Percentiles rank a stretch among this genome's conserved stretches.
Evolutionary conservation across 192 early-diverging fungal genomes (phyloP).

Genomic region (Coemansia sp.): DNA sequence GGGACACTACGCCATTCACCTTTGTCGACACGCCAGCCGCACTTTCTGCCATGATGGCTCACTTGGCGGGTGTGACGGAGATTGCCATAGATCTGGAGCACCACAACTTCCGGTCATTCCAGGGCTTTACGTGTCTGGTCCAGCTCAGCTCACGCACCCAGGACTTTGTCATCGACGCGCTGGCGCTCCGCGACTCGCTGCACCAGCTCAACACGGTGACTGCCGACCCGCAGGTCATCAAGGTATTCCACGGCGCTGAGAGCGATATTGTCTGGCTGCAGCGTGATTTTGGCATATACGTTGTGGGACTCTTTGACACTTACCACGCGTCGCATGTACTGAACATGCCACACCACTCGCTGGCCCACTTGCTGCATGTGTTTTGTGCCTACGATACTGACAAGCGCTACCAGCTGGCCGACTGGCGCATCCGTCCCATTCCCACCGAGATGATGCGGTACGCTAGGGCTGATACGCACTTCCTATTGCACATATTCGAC

Average conservation of each 20-base stretch:
- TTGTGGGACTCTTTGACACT: conserved; percentile 97
- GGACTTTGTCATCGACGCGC: conserved; percentile 91
- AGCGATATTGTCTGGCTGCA: conserved; percentile 96
- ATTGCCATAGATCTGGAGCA: conserved; percentile 96
- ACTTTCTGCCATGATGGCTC: conserved; percentile 65
- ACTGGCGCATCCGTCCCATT: conserved; percentile 97
- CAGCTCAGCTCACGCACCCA: conserved; percentile 87
- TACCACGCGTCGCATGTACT: conserved; percentile 89
- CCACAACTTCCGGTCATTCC: conserved; percentile 93
- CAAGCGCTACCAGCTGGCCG: conserved; percentile 94
- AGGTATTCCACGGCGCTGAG: conserved; percentile 97
- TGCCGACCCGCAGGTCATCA: conserved; percentile 85
- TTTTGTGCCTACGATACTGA: conserved; percentile 84
- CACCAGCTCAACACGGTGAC: conserved; percentile 82
- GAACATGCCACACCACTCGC: conserved; percentile 76
- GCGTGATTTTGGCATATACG: conserved; percentile 94
- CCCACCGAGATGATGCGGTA: conserved; percentile 91
- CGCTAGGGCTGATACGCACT: conserved; percentile 95
- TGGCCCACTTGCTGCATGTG: conserved; percentile 78
- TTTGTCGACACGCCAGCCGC: conserved; percentile 83
- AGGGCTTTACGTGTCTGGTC: conserved; percentile 93
- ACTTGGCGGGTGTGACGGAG: conserved; percentile 66
- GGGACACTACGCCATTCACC: conserved; percentile 72
- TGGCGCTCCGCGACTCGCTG: conserved; percentile 74
- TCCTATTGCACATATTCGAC: conserved; percentile 93